Evolutionary conservation across 2,329 filamentous ascomycete species (phyloP).

Genomic region (Lasiodiplodia citricola): DNA sequence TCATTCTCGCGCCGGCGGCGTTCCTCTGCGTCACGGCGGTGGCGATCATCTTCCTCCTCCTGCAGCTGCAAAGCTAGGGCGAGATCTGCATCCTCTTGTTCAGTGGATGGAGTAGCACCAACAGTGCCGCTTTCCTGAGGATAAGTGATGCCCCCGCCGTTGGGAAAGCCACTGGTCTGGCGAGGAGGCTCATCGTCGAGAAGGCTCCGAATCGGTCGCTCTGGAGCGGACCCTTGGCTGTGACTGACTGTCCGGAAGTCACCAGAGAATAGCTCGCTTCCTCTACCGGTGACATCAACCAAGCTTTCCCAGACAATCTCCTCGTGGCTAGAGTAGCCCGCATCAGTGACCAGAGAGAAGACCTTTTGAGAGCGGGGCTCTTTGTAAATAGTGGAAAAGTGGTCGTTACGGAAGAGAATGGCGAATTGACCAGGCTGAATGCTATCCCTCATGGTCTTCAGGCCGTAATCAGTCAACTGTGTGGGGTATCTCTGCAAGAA

Average conservation of each 20-base stretch:
- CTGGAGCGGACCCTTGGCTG: slow-evolving; percentile 33
- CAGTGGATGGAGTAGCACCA: slow-evolving; percentile 44
- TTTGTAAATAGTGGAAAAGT: slow-evolving; percentile 93
- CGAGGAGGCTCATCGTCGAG: slow-evolving; percentile 40
- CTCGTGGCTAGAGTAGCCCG: slow-evolving; percentile 83
- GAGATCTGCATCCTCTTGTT: slow-evolving; percentile 80
- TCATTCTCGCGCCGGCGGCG: slow-evolving; percentile 69
- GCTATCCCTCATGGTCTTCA: slow-evolving; percentile 73
- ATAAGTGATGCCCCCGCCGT: slow-evolving; percentile 20
- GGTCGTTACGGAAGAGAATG: slow-evolving; percentile 95
- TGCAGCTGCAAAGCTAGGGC: slow-evolving; percentile 91
- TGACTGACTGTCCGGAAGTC: slow-evolving; percentile 87
- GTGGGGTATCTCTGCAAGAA: slow-evolving; percentile 83
- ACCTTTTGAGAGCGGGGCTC: slow-evolving; percentile 79
- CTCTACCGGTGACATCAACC: slow-evolving; percentile 83
- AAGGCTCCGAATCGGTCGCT: slow-evolving; percentile 38
- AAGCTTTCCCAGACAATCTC: slow-evolving; percentile 97
- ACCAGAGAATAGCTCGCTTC: slow-evolving; percentile 83
- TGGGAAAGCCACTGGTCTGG: slow-evolving; percentile 18
- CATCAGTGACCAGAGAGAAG: slow-evolving; percentile 87
- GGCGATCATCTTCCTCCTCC: slow-evolving; percentile 86
- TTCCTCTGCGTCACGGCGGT: slow-evolving; percentile 64
- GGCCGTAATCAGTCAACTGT: slow-evolving; percentile 81
- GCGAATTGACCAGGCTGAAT: slow-evolving; percentile 80
- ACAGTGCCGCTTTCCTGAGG: slow-evolving; percentile 32